Conservation (phyloP, 805 yeast species). For the Wickerhamiella bombiphila region DNA sequence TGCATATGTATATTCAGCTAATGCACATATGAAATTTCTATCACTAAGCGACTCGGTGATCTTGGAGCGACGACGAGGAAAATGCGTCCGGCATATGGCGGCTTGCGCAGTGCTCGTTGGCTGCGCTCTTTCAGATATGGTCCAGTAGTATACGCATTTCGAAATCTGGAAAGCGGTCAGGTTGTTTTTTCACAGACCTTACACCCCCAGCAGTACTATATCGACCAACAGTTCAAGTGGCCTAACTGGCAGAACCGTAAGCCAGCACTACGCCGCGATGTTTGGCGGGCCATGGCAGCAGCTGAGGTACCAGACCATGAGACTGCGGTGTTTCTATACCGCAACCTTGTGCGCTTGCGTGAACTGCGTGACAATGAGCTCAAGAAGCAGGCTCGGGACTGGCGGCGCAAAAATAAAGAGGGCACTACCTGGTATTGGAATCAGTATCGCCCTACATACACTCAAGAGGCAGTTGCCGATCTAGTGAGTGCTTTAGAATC, state of each 20-base stretch:
- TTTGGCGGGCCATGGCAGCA: conserved; percentile 85
- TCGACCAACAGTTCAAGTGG: conserved; percentile 55
- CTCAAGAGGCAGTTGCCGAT: conserved; percentile 88
- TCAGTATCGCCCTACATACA: conserved; percentile 77
- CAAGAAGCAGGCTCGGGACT: conserved; percentile 40
- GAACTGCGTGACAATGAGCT: conserved; percentile 53
- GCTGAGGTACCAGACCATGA: conserved; percentile 31
- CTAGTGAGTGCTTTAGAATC: conserved; percentile 55
- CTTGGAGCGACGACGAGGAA: not conserved
- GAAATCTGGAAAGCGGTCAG: conserved; percentile 81
- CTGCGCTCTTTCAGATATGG: conserved; percentile 46
- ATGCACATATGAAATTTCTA: not conserved
- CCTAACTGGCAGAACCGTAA: conserved; percentile 83
- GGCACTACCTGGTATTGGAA: conserved; percentile 79
- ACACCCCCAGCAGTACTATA: conserved; percentile 31
- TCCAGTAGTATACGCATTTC: conserved; percentile 71
- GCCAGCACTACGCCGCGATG: conserved; percentile 68
- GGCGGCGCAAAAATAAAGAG: conserved; percentile 58
- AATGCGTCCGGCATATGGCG: conserved; percentile 16
- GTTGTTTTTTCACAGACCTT: conserved; percentile 81
- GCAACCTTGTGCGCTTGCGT: conserved; percentile 60
- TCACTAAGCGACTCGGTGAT: not conserved
- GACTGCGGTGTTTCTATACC: conserved; percentile 56
- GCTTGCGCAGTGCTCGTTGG: conserved; percentile 47
- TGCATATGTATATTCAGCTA: not conserved